These are phyloP conservation scores for Pythium periplocum DNA, from an alignment of 352 stramenopile genomes.

Conservation along the genomic window DNA sequence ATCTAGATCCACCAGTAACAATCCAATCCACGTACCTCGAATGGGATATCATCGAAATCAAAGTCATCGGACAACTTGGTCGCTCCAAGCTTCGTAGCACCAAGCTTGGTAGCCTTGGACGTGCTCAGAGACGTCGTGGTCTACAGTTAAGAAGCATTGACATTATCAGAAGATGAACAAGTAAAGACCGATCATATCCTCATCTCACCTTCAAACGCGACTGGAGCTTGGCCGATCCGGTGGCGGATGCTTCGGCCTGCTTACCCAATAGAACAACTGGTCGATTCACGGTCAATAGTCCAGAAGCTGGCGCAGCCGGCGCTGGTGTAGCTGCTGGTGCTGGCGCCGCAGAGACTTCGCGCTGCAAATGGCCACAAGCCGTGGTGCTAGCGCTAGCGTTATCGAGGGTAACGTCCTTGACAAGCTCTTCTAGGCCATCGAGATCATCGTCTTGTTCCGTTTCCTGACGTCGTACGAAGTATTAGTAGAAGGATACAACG, in stretches of 20 bases:
- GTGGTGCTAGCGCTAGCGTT: conserved; percentile 30
- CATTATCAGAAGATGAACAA: neutral
- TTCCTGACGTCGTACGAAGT: no score
- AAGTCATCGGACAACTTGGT: conserved; percentile 85
- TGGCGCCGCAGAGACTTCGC: conserved; percentile 13
- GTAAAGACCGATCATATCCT: no score
- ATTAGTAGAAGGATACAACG: no score
- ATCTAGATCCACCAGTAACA: no score
- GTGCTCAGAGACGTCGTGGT: conserved; percentile 30
- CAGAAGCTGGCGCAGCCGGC: conserved; percentile 20
- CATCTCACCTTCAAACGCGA: conserved; percentile 47
- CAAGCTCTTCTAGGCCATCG: conserved; percentile 73
- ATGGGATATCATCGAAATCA: conserved; percentile 87
- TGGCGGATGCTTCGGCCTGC: conserved; percentile 35
- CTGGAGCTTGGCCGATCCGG: conserved; percentile 45
- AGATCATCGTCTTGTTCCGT: conserved; percentile 28
- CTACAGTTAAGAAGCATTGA: conserved; percentile 6
- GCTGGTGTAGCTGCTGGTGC: conserved; percentile 7
- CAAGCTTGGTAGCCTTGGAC: conserved; percentile 54
- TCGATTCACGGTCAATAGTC: conserved; percentile 51
- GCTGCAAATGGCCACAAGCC: conserved; percentile 47
- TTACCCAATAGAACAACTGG: conserved; percentile 72
- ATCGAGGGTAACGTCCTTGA: conserved; percentile 63
- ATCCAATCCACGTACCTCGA: conserved; percentile 38
- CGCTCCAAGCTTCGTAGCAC: conserved; percentile 22